These are phyloP conservation scores for Anaeramoeba flamelloides DNA, from an alignment of 78 protist genomes.

Conservation along the genomic window DNA sequence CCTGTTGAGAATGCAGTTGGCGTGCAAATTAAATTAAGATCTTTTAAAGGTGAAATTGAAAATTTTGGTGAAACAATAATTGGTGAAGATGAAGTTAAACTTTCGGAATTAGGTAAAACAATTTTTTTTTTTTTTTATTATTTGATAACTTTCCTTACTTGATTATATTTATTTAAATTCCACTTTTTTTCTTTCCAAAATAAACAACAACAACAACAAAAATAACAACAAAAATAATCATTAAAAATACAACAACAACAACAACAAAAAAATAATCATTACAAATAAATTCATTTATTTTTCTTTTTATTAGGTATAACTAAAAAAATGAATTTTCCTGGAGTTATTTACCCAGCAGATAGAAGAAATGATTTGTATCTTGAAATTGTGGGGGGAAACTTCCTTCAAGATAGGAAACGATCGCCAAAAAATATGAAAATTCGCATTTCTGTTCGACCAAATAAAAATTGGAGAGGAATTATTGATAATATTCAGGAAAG, in stretches of 20 bases:
- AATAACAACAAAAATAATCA: background rate
- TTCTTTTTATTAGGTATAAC: background rate
- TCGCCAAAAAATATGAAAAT: background rate
- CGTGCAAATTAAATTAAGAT: background rate
- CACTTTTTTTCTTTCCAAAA: too few relatives aligned
- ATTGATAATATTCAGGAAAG: background rate
- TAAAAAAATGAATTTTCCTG: background rate
- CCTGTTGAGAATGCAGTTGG: background rate
- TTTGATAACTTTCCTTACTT: too few relatives aligned
- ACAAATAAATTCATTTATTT: too few relatives aligned
- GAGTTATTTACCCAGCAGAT: background rate
- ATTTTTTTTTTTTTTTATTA: too few relatives aligned
- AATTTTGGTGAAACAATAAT: background rate
- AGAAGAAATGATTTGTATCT: background rate
- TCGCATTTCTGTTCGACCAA: background rate
- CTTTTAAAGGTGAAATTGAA: background rate
- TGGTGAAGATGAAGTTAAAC: background rate
- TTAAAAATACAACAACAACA: background rate
- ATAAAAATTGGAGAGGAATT: background rate
- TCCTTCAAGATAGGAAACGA: background rate
- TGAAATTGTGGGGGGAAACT: background rate
- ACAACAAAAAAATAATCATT: too few relatives aligned
- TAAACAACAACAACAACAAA: too few relatives aligned
- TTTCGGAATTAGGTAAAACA: too few relatives aligned
- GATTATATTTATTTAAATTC: too few relatives aligned